These are phyloP conservation scores for Cryptosporidium tyzzeri DNA, from an alignment of 169 alveolate genomes.

Conservation along the genomic window DNA sequence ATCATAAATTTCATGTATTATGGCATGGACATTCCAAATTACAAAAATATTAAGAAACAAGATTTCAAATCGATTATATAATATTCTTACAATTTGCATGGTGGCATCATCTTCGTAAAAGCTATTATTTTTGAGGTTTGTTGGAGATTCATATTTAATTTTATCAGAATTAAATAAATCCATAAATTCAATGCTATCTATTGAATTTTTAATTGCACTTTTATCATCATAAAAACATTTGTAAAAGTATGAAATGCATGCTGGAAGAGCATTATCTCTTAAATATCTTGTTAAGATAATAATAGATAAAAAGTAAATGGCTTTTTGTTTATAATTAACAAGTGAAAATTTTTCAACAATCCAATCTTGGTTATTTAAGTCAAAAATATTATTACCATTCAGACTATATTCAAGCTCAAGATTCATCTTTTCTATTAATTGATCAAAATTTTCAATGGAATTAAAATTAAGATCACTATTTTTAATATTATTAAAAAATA, in stretches of 20 bases:
- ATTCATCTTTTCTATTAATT: constrained; percentile 3
- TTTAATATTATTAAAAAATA: constrained; percentile 10
- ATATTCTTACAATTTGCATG: constrained; percentile 14
- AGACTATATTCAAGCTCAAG: background rate
- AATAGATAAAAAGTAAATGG: constrained; percentile 14
- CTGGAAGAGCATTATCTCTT: constrained; percentile 4
- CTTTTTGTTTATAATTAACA: constrained; percentile 13
- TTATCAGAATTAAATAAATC: constrained; percentile 27
- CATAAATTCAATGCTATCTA: background rate
- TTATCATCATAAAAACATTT: constrained; percentile 14
- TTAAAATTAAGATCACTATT: background rate
- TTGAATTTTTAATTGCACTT: background rate
- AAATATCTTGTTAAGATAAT: constrained; percentile 37
- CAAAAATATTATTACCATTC: background rate
- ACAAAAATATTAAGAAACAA: constrained; percentile 36
- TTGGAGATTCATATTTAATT: background rate
- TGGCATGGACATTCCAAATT: constrained; percentile 38
- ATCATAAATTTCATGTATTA: background rate
- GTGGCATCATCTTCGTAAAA: constrained; percentile 47
- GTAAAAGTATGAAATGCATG: constrained; percentile 22
- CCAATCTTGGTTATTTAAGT: background rate
- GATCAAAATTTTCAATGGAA: constrained; percentile 3
- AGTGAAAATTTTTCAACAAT: constrained; percentile 28
- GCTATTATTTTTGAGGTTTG: background rate
- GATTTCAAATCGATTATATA: constrained; percentile 26